Conservation (phyloP, 331 rosid species). For the Erythrophleum ivorense region DNA sequence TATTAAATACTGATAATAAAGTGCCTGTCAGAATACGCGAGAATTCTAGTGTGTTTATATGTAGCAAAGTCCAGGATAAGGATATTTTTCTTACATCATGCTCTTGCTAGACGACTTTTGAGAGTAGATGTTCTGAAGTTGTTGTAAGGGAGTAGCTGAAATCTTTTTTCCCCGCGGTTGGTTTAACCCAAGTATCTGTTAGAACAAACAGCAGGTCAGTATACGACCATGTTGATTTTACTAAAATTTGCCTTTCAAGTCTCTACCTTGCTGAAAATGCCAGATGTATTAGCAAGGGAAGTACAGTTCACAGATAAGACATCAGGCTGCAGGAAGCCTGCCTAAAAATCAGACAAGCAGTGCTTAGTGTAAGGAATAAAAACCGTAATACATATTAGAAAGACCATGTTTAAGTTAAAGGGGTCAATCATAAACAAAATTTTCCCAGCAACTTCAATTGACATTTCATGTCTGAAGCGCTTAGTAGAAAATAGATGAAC, state of each 20-base stretch:
- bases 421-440: not conserved
- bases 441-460: not conserved
- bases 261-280: conserved; percentile 75
- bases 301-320: conserved; percentile 75
- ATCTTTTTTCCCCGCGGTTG: conserved; percentile 53
- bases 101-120: conserved; percentile 54
- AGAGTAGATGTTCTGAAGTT: conserved; percentile 75
- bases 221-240: not conserved
- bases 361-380: conserved; percentile 28
- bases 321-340: conserved; percentile 61
- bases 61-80: not conserved
- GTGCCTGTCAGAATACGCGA: not conserved
- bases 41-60: not conserved
- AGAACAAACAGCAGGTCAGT: conserved; percentile 39
- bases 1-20: not conserved
- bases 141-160: conserved; percentile 63
- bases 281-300: conserved; percentile 74
- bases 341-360: conserved; percentile 45
- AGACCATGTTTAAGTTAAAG: not conserved
- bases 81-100: conserved; percentile 70
- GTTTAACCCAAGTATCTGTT: conserved; percentile 66
- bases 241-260: not conserved
- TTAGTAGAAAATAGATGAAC: not conserved
- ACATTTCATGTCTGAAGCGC: not conserved
- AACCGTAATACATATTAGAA: not conserved